Percentiles rank a stretch among this genome's conserved stretches.
Evolutionary conservation across 1,284 basidiomycete genomes (phyloP).

Genomic region (Gomphus bonarii): DNA sequence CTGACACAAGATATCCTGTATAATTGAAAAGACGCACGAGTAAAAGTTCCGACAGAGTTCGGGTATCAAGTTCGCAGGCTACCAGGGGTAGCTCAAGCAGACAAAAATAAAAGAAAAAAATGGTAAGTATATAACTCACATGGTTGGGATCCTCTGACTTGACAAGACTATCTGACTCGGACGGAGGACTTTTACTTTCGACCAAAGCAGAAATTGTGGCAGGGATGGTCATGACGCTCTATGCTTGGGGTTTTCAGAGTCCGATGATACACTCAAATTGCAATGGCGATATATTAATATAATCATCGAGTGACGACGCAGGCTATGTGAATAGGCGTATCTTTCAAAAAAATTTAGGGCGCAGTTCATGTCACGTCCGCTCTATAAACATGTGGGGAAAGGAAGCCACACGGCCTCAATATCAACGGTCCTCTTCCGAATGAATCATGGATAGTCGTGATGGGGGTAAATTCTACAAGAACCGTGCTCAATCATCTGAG

Average conservation of each 20-base stretch:
- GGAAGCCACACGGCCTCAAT: background rate
- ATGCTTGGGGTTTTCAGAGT: background rate
- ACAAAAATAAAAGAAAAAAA: background rate
- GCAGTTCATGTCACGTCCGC: too few relatives aligned
- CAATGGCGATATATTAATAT: background rate
- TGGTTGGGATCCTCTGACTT: slow-evolving; percentile 9
- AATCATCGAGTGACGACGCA: background rate
- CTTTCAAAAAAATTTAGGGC: background rate
- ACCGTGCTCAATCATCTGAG: background rate
- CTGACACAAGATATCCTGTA: background rate
- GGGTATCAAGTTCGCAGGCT: slow-evolving; percentile 79
- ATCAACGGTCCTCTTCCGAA: background rate
- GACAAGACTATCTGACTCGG: slow-evolving; percentile 5
- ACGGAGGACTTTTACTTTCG: background rate
- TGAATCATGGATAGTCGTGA: background rate
- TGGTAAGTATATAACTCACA: background rate
- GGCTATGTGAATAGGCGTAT: background rate
- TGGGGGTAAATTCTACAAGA: background rate
- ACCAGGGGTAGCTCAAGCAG: slow-evolving; percentile 24
- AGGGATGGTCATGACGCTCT: background rate
- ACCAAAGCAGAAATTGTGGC: background rate
- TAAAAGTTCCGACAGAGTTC: slow-evolving; percentile 60
- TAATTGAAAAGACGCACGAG: slow-evolving; percentile 20
- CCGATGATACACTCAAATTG: background rate
- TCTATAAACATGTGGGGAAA: too few relatives aligned